Evolutionary conservation across 2,329 filamentous ascomycete genomes (phyloP).

Genomic region (Scytalidium lignicola): DNA sequence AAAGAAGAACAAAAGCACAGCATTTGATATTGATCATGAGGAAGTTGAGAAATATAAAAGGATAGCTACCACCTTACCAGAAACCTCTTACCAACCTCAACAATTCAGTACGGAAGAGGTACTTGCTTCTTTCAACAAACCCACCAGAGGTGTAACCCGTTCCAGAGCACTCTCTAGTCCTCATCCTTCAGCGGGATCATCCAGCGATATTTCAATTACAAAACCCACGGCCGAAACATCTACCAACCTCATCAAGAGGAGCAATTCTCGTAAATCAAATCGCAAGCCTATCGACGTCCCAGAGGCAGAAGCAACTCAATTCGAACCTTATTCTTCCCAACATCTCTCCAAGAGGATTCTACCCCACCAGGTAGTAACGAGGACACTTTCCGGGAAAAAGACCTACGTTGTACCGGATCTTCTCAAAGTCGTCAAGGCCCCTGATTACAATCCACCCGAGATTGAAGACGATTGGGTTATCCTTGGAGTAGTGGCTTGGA

Average conservation of each 20-base stretch:
- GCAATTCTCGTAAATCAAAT: constrained; percentile 9
- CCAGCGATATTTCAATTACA: not conserved
- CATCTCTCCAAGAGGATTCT: constrained; percentile 81
- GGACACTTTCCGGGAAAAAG: constrained; percentile 74
- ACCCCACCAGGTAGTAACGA: constrained; percentile 72
- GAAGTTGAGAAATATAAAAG: constrained; percentile 57
- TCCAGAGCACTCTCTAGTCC: not conserved
- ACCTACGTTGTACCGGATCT: constrained; percentile 75
- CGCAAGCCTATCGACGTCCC: constrained; percentile 30
- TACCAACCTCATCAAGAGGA: not conserved
- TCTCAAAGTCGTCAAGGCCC: constrained; percentile 73
- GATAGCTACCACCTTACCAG: constrained; percentile 49
- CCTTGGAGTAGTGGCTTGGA: constrained; percentile 80
- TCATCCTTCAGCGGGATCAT: not conserved
- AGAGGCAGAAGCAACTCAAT: constrained; percentile 54
- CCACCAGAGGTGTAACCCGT: constrained; percentile 31
- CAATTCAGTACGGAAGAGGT: constrained; percentile 62
- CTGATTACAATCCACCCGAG: constrained; percentile 74
- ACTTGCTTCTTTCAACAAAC: constrained; percentile 27
- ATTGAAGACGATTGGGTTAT: constrained; percentile 86
- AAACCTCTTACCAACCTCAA: constrained; percentile 40
- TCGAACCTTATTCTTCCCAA: constrained; percentile 80
- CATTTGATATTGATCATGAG: constrained; percentile 51
- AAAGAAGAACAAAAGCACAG: constrained; percentile 45
- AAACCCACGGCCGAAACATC: constrained; percentile 17